Evolutionary conservation across 768 basidiomycete species (phyloP), one percentile per base, ranked within the genome.

Genomic region (Royoungia palumana): DNA sequence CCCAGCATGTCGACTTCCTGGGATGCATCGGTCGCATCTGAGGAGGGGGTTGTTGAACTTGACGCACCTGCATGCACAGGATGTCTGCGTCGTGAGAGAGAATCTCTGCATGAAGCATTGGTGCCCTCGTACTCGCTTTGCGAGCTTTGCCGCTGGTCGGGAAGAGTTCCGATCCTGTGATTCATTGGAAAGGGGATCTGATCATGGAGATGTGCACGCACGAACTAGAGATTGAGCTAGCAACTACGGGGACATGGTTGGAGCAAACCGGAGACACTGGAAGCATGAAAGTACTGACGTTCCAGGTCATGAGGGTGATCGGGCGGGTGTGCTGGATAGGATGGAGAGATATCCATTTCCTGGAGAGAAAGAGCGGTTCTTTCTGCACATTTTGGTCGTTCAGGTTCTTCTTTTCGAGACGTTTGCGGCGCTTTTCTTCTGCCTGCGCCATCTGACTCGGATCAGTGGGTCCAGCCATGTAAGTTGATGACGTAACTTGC

Each of bases 1-100:
- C 86, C 82, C 21, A 93, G 71, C 34, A 83, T 75, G 60, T 95
- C 94, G 8, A 93, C 91, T 75, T 97, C 94, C 91, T 96, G 62
- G 22, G 19, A 24, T 43, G 27, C 16, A 38, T 41, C 19, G 43
- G 38, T 38, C 37, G 8, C 21, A 35, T 38, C 37, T 11, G 28
- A 36, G 20, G 24, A 30, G 16, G 35, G 19, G 35, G 19, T 22
- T 21, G 34, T 13, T 28, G 20, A 16, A 45, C 49, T 20, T 24
- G 24, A 60, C 70, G 51, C 64, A 87, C 93, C 75, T 96, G 94
- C 37, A 96, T 76, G 63, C 93, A 95, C 37, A 93, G 67, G 21
- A 96, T 78, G 65, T 94, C 89, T 2, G 88, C 82, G n/a, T 78
- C 60, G 49, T 87, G 80, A 3, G 77, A 76, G 14, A 80, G 66